phyloP scores from a whole-genome alignment of 2,329 filamentous ascomycete genomes.

The Furcasterigmium furcatum region DNA sequence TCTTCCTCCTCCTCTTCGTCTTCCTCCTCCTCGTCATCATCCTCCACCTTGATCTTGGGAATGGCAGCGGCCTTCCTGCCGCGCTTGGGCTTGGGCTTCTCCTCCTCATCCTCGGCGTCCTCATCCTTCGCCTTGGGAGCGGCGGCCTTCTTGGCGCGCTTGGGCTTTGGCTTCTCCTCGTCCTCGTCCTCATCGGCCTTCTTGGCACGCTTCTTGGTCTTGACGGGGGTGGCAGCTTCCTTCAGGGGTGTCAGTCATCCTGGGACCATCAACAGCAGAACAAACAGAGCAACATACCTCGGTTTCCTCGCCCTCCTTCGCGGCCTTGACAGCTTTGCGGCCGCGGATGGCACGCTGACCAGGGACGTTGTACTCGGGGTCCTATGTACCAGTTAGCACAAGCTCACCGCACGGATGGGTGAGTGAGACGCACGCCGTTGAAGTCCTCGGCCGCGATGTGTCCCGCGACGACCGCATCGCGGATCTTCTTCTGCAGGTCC shows the following conservation, averaged over 20 bases:
- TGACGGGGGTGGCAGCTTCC: slow-evolving; percentile 20
- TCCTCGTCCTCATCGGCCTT: slow-evolving; percentile 16
- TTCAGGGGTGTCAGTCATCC: slow-evolving; percentile 19
- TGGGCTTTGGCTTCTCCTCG: slow-evolving; percentile 5
- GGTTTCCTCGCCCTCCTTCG: slow-evolving; percentile 17
- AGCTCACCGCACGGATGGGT: no score
- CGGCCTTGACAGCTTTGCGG: slow-evolving; percentile 21
- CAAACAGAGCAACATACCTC: slow-evolving; percentile 2
- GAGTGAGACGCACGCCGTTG: slow-evolving; percentile 68
- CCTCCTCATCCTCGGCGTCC: slow-evolving; percentile 20
- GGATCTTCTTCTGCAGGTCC: slow-evolving; percentile 71
- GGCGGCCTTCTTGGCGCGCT: slow-evolving; percentile 21
- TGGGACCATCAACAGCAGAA: not conserved
- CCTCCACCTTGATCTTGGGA: no score
- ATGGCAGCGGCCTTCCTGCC: not conserved
- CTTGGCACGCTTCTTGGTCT: slow-evolving; percentile 19
- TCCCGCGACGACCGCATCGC: slow-evolving; percentile 68
- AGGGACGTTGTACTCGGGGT: slow-evolving; percentile 69
- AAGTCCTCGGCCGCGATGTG: slow-evolving; percentile 85
- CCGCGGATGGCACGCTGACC: slow-evolving; percentile 63
- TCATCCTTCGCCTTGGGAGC: slow-evolving; percentile 17
- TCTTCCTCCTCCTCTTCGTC: no score
- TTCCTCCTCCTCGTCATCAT: no score
- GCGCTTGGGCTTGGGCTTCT: slow-evolving; percentile 12
- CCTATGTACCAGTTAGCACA: slow-evolving; percentile 42